A percentile compares a stretch with the other conserved stretches of the same genome.
These are phyloP conservation scores for Graphiopsis chlorocephala DNA, from an alignment of 2,329 filamentous ascomycete species.

Conservation along the genomic window DNA sequence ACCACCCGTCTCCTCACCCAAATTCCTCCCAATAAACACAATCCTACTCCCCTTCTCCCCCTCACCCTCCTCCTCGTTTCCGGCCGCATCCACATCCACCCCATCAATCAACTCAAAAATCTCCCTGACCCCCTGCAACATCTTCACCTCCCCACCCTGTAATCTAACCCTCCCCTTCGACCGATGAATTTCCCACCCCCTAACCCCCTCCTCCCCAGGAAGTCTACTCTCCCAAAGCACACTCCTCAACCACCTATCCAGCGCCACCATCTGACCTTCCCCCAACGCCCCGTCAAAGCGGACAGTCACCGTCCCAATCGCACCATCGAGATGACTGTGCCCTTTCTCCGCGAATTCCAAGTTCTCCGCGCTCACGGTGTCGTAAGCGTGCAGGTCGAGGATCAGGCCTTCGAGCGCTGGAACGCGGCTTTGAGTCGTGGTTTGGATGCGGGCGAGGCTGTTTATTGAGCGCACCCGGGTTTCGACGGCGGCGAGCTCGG, in stretches of 20 bases:
- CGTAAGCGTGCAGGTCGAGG: constrained; percentile 89
- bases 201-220: constrained; percentile 16
- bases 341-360: constrained; percentile 72
- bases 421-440: constrained; percentile 76
- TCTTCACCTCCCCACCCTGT: constrained; percentile 62
- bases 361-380: constrained; percentile 64
- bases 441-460: constrained; percentile 76
- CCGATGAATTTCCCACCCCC: constrained; percentile 76
- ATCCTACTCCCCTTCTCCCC: constrained; percentile 28
- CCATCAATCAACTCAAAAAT: constrained; percentile 84
- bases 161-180: constrained; percentile 77
- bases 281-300: constrained; percentile 58
- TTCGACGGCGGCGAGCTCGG: constrained; percentile 67
- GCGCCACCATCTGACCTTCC: constrained; percentile 53
- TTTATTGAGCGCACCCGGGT: constrained; percentile 82
- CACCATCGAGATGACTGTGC: constrained; percentile 87
- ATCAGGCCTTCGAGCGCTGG: constrained; percentile 81
- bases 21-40: constrained; percentile 35
- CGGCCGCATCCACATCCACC: constrained; percentile 7
- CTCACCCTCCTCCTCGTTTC: not conserved
- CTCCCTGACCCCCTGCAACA: constrained; percentile 89
- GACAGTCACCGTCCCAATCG: constrained; percentile 80
- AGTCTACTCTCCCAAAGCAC: constrained; percentile 70
- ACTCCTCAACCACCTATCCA: constrained; percentile 80
- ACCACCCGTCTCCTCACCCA: constrained; percentile 21